Evolutionary conservation across 106 monocot genomes (phyloP).

Genomic region (Allium fistulosum): DNA sequence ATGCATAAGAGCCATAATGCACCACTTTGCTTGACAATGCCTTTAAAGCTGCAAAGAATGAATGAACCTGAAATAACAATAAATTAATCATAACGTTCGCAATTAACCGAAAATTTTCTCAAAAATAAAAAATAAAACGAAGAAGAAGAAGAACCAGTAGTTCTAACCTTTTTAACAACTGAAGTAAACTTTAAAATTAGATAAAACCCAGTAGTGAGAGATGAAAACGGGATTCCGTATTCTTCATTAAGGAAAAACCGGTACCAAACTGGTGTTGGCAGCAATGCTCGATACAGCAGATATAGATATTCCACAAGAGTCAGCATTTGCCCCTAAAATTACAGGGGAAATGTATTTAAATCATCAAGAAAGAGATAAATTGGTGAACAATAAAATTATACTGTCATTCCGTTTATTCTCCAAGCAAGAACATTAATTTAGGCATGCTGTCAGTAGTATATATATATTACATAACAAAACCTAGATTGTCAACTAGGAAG

Average conservation of each 20-base stretch:
- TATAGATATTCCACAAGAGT: conserved; percentile 85
- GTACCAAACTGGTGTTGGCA: conserved; percentile 90
- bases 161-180: conserved; percentile 71
- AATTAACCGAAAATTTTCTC: too few relatives aligned
- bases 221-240: conserved; percentile 87
- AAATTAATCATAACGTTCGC: too few relatives aligned
- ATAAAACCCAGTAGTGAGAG: conserved; percentile 84
- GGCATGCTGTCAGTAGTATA: too few relatives aligned
- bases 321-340: conserved; percentile 78
- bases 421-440: too few relatives aligned
- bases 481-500: too few relatives aligned
- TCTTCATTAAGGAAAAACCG: conserved; percentile 95
- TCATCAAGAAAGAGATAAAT: too few relatives aligned
- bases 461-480: too few relatives aligned
- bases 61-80: conserved; percentile 47
- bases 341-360: not conserved
- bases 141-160: too few relatives aligned
- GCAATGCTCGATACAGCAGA: conserved; percentile 77
- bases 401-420: too few relatives aligned
- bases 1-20: conserved; percentile 84
- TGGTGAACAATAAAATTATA: too few relatives aligned
- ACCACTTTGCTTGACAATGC: conserved; percentile 77
- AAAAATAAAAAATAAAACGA: too few relatives aligned
- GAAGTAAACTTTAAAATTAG: conserved; percentile 93
- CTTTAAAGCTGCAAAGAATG: conserved; percentile 60